Base-by-base conservation (phyloP, 495 filamentous ascomycete species). In the Sabuloglossum arenarium region DNA sequence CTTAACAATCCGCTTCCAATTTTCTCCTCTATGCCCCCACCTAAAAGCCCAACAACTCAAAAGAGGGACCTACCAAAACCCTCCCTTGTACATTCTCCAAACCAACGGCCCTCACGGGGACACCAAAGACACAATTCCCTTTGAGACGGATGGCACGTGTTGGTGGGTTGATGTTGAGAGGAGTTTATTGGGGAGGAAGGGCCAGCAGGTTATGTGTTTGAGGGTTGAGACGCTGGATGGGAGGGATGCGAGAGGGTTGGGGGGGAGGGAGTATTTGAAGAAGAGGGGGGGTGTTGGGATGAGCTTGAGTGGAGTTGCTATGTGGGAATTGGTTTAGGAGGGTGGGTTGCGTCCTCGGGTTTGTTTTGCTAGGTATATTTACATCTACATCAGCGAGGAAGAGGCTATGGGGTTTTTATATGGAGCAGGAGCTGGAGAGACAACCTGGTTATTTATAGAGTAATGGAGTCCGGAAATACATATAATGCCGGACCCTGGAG, bases 141-240 rank as follows among this genome's bases (percentile, higher is more conserved):
- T 86, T 24, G 75, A 76, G 62, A 80, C 64, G 62, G 81, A 81
- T 67, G 88, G 73, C 58, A 76, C 67, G 29, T 76, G 79, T 64
- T 90, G 79, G 78, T 93, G 85, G 75, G 65, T 77, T 2, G 88
- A 94, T 67, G 73, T 94, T 0, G 67, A 69, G 4, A 72, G 78
- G 19, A 66, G 70, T 37, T 75, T 80, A 56, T 65, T 95, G 29
- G 88, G 88, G 0, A 69, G 69, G 1, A 73, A 78, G 11, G 88
- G 88, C 0, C 78, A 86, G 69, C 78, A 71, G 53, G 66, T 88
- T 0, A 70, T 67, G 53, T 59, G 86, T 31, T 78, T 71, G 53
- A 78, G 77, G 4, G 71, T 93, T 51, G 80, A 75, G 10, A 79
- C 70, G 27, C 69, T 86, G 0, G 75, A 82, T 60, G 77, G 77